Conservation (phyloP, 2,329 filamentous ascomycete genomes). For the Hypoxylon rubiginosum region DNA sequence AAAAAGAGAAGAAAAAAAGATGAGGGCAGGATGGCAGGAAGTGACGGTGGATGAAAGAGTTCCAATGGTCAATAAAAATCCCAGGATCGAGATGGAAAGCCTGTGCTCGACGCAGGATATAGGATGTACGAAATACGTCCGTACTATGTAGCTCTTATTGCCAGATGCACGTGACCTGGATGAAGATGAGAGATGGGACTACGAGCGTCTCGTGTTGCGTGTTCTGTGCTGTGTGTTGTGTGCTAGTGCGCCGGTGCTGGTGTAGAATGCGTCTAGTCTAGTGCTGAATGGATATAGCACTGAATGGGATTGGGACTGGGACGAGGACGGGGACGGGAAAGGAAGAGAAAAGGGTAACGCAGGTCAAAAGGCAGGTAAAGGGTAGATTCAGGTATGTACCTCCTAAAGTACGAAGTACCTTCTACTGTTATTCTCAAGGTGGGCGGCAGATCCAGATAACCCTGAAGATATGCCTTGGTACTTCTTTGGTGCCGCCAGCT, state of each 20-base stretch:
- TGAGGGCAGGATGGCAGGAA: slow-evolving; percentile 8
- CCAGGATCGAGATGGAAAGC: slow-evolving; percentile 43
- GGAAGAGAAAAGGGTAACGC: background rate
- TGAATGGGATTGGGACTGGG: no score
- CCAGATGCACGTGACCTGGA: slow-evolving; percentile 38
- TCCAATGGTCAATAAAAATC: slow-evolving; percentile 33
- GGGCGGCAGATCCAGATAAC: background rate
- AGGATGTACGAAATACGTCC: slow-evolving; percentile 30
- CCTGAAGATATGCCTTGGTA: slow-evolving; percentile 13
- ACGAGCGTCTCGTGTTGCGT: slow-evolving; percentile 32
- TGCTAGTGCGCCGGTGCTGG: slow-evolving; percentile 17
- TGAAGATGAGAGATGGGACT: slow-evolving; percentile 18
- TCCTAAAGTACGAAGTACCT: background rate
- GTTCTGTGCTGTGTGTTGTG: slow-evolving; percentile 2
- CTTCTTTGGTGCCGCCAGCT: background rate
- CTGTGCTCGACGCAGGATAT: slow-evolving; percentile 39
- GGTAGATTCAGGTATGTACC: background rate
- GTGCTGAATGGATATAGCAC: background rate
- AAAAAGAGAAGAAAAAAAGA: slow-evolving; percentile 5
- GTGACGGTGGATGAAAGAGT: slow-evolving; percentile 40
- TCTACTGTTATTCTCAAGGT: background rate
- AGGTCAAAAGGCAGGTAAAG: background rate
- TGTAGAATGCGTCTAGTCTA: slow-evolving; percentile 1
- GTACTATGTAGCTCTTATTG: slow-evolving; percentile 21
- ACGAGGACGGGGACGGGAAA: background rate